phyloP scores from a whole-genome alignment of 2,329 filamentous ascomycete species.

The Hypoxylon sp. region DNA sequence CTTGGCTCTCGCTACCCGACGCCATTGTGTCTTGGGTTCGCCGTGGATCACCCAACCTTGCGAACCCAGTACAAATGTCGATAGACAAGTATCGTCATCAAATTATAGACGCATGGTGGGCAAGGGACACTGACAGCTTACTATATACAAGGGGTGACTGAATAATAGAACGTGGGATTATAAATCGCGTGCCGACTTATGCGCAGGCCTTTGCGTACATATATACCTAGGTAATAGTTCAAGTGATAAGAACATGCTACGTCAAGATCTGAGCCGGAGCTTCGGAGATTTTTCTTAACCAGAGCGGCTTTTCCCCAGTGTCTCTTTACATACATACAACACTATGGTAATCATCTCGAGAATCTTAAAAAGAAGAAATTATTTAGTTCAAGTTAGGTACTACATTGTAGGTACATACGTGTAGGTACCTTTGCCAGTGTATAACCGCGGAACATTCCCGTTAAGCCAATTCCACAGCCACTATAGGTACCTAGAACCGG shows the following conservation, averaged over 20 bases:
- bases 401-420: background rate
- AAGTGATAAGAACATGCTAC: conserved; percentile 39
- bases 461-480: conserved; percentile 13
- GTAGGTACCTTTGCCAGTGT: background rate
- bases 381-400: conserved; percentile 5
- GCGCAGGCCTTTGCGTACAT: conserved; percentile 33
- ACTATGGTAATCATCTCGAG: conserved; percentile 7
- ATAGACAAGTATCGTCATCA: conserved; percentile 32
- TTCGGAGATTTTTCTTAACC: conserved; percentile 44
- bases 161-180: conserved; percentile 38
- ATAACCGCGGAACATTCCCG: conserved; percentile 28
- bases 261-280: conserved; percentile 42
- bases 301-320: conserved; percentile 35
- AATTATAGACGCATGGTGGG: conserved; percentile 23
- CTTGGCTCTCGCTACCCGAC: conserved; percentile 45
- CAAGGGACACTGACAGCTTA: conserved; percentile 34
- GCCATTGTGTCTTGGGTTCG: conserved; percentile 38
- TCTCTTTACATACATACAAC: conserved; percentile 24
- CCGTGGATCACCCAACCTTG: conserved; percentile 43
- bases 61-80: conserved; percentile 26
- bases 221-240: conserved; percentile 12
- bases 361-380: conserved; percentile 34
- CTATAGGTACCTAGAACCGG: conserved; percentile 25
- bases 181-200: conserved; percentile 37
- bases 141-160: conserved; percentile 36